phyloP scores from a whole-genome alignment of 495 filamentous ascomycete species.

The Tuber microsphaerosporum region DNA sequence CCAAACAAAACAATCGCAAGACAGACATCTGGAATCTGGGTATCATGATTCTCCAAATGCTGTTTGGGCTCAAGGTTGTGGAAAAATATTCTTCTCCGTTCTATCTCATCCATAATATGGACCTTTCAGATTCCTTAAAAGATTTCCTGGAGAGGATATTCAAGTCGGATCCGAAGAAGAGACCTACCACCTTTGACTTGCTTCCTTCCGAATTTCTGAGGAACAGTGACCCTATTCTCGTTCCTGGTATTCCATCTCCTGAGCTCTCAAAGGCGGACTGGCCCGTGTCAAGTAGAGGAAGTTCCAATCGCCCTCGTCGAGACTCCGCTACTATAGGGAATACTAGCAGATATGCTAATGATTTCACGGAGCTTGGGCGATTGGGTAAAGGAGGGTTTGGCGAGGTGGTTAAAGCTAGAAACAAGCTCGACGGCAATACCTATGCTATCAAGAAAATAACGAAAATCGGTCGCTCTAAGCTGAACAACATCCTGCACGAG shows the following conservation, averaged over 20 bases:
- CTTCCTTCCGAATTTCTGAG: slow-evolving; percentile 80
- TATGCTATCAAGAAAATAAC: slow-evolving; percentile 97
- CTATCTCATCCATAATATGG: slow-evolving; percentile 52
- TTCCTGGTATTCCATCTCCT: slow-evolving; percentile 19
- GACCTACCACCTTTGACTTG: slow-evolving; percentile 82
- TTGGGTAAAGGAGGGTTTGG: slow-evolving; percentile 93
- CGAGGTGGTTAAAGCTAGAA: slow-evolving; percentile 92
- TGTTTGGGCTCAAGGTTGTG: slow-evolving; percentile 73
- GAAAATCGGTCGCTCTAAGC: slow-evolving; percentile 65
- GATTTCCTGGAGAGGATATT: slow-evolving; percentile 80
- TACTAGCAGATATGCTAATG: slow-evolving; percentile 58
- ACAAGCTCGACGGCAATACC: slow-evolving; percentile 82
- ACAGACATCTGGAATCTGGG: slow-evolving; percentile 94
- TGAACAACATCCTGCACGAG: slow-evolving; percentile 84
- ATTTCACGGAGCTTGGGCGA: slow-evolving; percentile 81
- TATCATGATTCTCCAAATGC: slow-evolving; percentile 82
- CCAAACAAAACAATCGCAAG: slow-evolving; percentile 59
- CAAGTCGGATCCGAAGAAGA: slow-evolving; percentile 69
- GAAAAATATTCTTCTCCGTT: slow-evolving; percentile 71
- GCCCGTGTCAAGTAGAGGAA: slow-evolving; percentile 21
- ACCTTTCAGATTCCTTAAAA: slow-evolving; percentile 64
- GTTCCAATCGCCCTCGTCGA: slow-evolving; percentile 46
- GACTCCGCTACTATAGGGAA: slow-evolving; percentile 45
- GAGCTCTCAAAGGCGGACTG: slow-evolving; percentile 30
- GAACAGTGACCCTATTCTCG: slow-evolving; percentile 49